Base-by-base conservation (phyloP, 78 protist species). In the Isochrysis galbana region DNA sequence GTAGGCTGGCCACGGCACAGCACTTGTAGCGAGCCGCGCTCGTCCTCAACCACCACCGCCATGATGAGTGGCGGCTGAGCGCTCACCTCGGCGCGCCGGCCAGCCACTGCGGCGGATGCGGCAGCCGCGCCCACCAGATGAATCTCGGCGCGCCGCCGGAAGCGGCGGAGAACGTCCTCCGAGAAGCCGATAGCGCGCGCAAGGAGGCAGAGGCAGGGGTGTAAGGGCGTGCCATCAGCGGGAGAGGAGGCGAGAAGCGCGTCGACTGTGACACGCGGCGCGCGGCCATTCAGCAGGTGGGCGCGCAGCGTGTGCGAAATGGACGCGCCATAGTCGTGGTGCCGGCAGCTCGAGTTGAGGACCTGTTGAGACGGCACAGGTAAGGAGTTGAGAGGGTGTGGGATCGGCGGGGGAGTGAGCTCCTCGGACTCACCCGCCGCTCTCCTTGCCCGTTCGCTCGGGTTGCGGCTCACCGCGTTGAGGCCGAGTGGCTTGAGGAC, bases 401-500 rank as follows among this genome's bases (percentile, higher is more conserved):
- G 29, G 29, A 51, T 51, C 61, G 61, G 61, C 61, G 61, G 61
- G 29, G 61, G 61, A n/a, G n/a, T n/a, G n/a, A n/a, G n/a, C n/a
- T n/a, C n/a, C n/a, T n/a, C n/a, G n/a, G n/a, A n/a, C n/a, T n/a
- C n/a, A n/a, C n/a, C 23, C 11, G 41, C 11, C 21, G 21, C 39
- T n/a, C 41, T 70, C 41, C 39, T 17, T 14, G n/a, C n/a, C n/a
- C n/a, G n/a, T n/a, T n/a, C n/a, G n/a, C 83, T 38, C 21, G 21
- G n/a, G 22, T 46, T 3, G 87, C 2, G 3, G 87, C 38, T 4
- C 54, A 78, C 46, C 21, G 36, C 3, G 51, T 78, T 78, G 55
- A 78, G 87, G 21, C 87, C 87, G 55, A 78, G 1, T 25, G 87
- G 87, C 87, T 78, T 78, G 55, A 78, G 51, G 26, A 51, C 19